Conservation (phyloP, 345 rosid species). For the Boechera retrofracta region DNA sequence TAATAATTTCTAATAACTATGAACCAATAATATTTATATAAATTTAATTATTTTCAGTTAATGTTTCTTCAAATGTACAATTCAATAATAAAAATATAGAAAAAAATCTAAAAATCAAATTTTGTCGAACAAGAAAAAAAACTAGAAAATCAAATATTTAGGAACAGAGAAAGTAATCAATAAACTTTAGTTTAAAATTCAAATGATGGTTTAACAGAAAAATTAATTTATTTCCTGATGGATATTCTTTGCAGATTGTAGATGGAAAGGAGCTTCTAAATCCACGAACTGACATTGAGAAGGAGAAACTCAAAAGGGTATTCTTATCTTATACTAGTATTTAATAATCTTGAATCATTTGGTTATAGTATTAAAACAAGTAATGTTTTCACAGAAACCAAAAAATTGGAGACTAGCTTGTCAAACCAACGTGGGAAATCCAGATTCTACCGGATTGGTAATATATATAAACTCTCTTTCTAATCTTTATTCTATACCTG, state of each 20-base stretch:
- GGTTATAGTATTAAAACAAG: neutral
- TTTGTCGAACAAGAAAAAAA: too few relatives aligned
- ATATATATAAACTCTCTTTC: conserved; percentile 4
- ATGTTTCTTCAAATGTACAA: too few relatives aligned
- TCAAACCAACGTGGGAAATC: conserved; percentile 78
- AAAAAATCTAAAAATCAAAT: too few relatives aligned
- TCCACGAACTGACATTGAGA: conserved; percentile 81
- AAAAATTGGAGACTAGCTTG: conserved; percentile 94
- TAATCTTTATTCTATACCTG: neutral
- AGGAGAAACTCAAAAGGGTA: conserved; percentile 75
- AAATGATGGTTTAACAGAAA: neutral
- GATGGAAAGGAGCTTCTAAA: conserved; percentile 80
- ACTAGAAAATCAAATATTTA: too few relatives aligned
- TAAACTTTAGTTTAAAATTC: neutral
- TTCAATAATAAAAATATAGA: too few relatives aligned
- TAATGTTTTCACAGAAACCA: conserved; percentile 60
- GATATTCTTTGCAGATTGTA: conserved; percentile 54
- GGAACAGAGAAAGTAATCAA: too few relatives aligned
- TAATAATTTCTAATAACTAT: too few relatives aligned
- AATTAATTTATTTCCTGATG: neutral
- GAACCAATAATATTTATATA: too few relatives aligned
- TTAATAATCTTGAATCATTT: neutral
- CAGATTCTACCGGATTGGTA: conserved; percentile 83
- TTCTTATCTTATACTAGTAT: too few relatives aligned
- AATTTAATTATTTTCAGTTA: too few relatives aligned